Percentiles rank a stretch among this genome's conserved stretches.
Conservation (phyloP, 139 green algal genomes). For the Axilococcus clingmanii region DNA sequence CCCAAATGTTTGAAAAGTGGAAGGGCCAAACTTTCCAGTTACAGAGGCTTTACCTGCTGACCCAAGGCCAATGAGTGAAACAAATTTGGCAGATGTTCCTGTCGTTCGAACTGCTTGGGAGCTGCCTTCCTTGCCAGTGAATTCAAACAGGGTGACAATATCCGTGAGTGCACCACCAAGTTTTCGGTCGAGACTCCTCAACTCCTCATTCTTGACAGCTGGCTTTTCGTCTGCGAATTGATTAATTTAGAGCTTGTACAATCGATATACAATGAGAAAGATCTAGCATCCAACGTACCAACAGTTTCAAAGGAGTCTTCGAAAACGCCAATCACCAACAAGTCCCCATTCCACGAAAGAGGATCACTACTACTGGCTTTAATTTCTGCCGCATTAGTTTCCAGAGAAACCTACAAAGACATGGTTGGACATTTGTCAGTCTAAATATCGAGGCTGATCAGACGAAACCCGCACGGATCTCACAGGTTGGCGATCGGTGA, state of each 20-base stretch:
- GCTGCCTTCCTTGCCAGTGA: constrained; percentile 56
- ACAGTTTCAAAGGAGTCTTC: constrained; percentile 44
- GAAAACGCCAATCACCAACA: constrained; percentile 59
- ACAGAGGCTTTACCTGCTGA: constrained; percentile 28
- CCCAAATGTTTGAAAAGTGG: constrained; percentile 46
- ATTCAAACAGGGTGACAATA: constrained; percentile 46
- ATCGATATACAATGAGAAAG: too few species aligned
- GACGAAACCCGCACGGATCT: too few species aligned
- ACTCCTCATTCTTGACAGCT: constrained; percentile 29
- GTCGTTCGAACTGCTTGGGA: constrained; percentile 7
- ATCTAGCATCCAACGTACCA: neutral
- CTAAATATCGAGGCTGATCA: too few species aligned
- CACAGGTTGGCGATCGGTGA: neutral
- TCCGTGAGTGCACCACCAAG: constrained; percentile 42
- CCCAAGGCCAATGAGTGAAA: constrained; percentile 67
- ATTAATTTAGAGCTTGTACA: too few species aligned
- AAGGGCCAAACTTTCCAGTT: constrained; percentile 39
- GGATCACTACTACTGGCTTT: too few species aligned
- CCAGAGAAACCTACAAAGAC: too few species aligned
- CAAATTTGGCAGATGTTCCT: constrained; percentile 11
- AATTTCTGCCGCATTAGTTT: too few species aligned
- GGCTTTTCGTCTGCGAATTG: constrained; percentile 34
- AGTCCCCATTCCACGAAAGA: constrained; percentile 48
- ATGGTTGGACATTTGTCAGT: too few species aligned
- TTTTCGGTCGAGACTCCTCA: constrained; percentile 38